Percentiles rank a stretch among this genome's conserved stretches.
phyloP scores from a whole-genome alignment of 148 eudicot species.

The Arctostaphylos glauca region DNA sequence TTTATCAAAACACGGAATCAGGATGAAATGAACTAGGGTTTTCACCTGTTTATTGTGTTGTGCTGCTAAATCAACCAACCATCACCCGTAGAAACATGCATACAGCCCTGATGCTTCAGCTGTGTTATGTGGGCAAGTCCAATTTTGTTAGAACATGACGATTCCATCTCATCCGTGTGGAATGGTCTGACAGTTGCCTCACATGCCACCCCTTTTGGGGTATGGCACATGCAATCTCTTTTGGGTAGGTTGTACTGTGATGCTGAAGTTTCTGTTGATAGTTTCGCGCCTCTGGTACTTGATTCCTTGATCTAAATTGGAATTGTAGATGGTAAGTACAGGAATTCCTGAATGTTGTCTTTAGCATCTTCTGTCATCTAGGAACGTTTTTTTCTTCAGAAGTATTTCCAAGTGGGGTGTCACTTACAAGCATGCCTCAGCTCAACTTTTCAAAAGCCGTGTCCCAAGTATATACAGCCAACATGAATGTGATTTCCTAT shows the following conservation, averaged over 20 bases:
- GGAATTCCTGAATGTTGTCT: conserved; percentile 4
- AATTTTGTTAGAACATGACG: neutral
- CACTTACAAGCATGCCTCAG: neutral
- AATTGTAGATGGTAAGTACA: neutral
- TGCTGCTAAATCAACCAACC: neutral
- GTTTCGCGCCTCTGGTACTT: neutral
- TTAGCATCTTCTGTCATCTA: neutral
- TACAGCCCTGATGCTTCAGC: neutral
- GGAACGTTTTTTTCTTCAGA: neutral
- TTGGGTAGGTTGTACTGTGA: neutral
- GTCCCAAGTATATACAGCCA: neutral
- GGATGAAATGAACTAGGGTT: neutral
- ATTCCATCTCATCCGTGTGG: neutral
- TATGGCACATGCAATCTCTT: neutral
- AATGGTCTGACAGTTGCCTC: neutral
- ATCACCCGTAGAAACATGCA: neutral
- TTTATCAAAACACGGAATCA: neutral
- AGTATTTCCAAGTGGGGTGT: neutral
- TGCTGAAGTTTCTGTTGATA: neutral
- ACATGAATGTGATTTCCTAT: neutral
- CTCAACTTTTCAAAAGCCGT: neutral
- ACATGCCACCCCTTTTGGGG: neutral
- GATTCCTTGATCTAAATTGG: neutral
- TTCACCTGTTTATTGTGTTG: neutral
- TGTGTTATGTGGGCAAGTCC: neutral